Base-by-base conservation (phyloP, 352 stramenopile genomes). In the Poterioochromonas sp. region DNA sequence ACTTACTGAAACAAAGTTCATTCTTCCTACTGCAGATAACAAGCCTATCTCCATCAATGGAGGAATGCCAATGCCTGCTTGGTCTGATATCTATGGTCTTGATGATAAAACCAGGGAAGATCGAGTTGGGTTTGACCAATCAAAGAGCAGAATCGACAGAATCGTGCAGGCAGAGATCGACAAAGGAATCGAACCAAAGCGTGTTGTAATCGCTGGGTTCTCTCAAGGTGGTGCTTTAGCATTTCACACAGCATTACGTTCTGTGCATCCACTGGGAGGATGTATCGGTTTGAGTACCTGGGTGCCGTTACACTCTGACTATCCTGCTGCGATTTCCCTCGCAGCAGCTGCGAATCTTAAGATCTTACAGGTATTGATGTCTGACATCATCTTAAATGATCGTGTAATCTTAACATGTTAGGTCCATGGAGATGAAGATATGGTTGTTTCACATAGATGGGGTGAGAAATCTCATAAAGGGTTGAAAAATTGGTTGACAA, bases 11-110 rank as follows among this genome's bases (percentile, higher is more conserved):
- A 78, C 82, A 37, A 90, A 90, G 76, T 89, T 92, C 68, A 86
- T 94, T 18, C 79, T 94, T 0, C 89, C 89, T 11, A 92, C 88
- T 18, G 92, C 93, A 34, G 79, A 85, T 35, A 90, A 85, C 32
- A 89, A 91, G 85, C 92, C 92, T 0, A 93, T 98, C 53, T 94
- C 92, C 22, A 87, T 97, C 80, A 97, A 97, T 80, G 93, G 92
- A 84, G 92, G 93, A 58, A 94, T 95, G 86, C 79, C 83, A 0
- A 97, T 97, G 91, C 90, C 91, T 0, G 58, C 5, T 68, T 98
- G 94, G 92, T 97, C 96, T 80, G 93, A 98, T 82, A 96, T 98
- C 81, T 88, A 89, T 76, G 92, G 92, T 62, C 83, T 97, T 20
- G 84, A 86, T 43, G 89, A 93, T 81, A 83, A 89, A 20, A 86